These are phyloP conservation scores for Haematococcus lacustris DNA, from an alignment of 139 green algal species.

Conservation along the genomic window DNA sequence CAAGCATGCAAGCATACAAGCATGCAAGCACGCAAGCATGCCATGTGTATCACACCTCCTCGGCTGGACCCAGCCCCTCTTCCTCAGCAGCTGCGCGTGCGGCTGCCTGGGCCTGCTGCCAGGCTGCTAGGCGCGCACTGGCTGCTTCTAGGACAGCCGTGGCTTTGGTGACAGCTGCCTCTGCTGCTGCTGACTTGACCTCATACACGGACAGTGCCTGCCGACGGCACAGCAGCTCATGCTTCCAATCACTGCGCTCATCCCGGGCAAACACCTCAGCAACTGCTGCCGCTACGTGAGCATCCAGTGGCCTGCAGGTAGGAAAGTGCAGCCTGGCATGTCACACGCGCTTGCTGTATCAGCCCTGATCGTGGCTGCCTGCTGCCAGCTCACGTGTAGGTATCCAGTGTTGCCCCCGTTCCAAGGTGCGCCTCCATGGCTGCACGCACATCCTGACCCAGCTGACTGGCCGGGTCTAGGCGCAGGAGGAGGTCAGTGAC, in stretches of 20 bases:
- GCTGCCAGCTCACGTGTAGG: too few species aligned
- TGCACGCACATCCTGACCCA: slow-evolving; percentile 20
- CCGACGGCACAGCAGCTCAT: slow-evolving; percentile 31
- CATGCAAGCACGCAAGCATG: too few species aligned
- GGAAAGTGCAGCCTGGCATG: too few species aligned
- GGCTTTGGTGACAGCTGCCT: background rate
- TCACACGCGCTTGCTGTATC: too few species aligned
- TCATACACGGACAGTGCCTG: slow-evolving; percentile 8
- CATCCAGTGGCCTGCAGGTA: too few species aligned
- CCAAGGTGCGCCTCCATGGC: slow-evolving; percentile 21
- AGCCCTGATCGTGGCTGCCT: too few species aligned
- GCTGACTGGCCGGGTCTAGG: slow-evolving; percentile 14
- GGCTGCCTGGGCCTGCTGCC: background rate
- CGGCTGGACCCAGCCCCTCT: slow-evolving; percentile 1
- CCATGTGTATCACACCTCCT: slow-evolving; percentile 10
- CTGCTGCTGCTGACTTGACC: background rate
- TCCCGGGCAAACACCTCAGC: slow-evolving; percentile 32
- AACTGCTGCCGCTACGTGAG: slow-evolving; percentile 19
- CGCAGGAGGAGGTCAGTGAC: slow-evolving; percentile 23
- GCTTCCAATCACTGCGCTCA: slow-evolving; percentile 30
- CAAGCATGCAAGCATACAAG: too few species aligned
- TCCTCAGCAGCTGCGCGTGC: slow-evolving; percentile 8
- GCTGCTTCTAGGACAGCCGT: slow-evolving; percentile 2
- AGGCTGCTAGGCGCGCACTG: too few species aligned
- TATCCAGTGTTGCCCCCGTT: too few species aligned